These are phyloP conservation scores for Arthroderma sp. DNA, from an alignment of 2,329 filamentous ascomycete species.

Conservation along the genomic window DNA sequence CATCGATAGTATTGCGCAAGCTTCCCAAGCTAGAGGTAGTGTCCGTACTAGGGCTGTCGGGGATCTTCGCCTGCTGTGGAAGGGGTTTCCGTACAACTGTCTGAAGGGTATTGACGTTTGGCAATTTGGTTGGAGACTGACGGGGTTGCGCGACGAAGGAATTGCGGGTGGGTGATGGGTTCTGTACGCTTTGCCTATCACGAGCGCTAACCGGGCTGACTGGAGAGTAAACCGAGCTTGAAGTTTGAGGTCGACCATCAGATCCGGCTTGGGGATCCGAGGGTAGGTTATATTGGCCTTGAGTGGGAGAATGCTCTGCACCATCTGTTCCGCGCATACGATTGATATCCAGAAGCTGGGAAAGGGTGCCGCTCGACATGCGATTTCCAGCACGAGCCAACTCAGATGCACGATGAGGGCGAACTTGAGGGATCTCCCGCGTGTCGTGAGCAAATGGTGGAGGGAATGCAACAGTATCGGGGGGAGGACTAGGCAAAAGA, in stretches of 20 bases:
- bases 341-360: conserved; percentile 62
- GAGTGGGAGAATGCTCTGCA: too few relatives aligned
- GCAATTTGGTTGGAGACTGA: conserved; percentile 5
- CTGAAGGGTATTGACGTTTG: conserved; percentile 3
- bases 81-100: conserved; percentile 37
- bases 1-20: conserved; percentile 31
- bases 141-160: conserved; percentile 4
- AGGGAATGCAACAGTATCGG: conserved; percentile 63
- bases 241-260: background rate
- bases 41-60: conserved; percentile 14
- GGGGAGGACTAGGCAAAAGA: conserved; percentile 42
- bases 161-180: conserved; percentile 4
- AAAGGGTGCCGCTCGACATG: conserved; percentile 68
- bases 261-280: background rate
- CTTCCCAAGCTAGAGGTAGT: conserved; percentile 29
- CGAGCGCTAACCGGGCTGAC: conserved; percentile 5
- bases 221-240: conserved; percentile 6
- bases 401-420: conserved; percentile 62
- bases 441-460: conserved; percentile 69
- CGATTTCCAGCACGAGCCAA: conserved; percentile 69
- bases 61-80: conserved; percentile 16
- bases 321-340: conserved; percentile 29
- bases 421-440: conserved; percentile 53
- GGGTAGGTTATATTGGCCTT: background rate
- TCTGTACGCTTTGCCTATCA: background rate